Percentiles rank a stretch among this genome's conserved stretches.
phyloP scores from a whole-genome alignment of 305 asterid species.

The Solanum hybrid region DNA sequence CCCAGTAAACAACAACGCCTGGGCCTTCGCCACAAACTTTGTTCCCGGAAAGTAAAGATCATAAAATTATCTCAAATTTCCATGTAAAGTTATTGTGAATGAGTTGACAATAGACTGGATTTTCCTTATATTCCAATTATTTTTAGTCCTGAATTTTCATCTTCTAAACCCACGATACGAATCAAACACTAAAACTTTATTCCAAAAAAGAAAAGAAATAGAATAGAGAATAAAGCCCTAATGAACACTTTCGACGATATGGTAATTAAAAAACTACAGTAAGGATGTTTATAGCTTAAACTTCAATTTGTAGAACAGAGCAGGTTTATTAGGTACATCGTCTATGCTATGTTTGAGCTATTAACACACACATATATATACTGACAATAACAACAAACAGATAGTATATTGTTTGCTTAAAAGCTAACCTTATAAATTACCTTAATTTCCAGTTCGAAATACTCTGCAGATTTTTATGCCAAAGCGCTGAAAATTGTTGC shows the following conservation, averaged over 20 bases:
- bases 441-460: background rate
- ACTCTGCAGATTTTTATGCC: background rate
- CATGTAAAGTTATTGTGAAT: conserved; percentile 1
- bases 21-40: conserved; percentile 29
- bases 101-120: background rate
- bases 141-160: background rate
- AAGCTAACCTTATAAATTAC: background rate
- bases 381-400: background rate
- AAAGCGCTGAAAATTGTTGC: background rate
- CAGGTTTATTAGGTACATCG: background rate
- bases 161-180: background rate
- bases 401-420: background rate
- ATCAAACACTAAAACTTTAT: background rate
- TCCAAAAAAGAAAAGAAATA: background rate
- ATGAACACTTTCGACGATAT: background rate
- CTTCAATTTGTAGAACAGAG: background rate
- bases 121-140: background rate
- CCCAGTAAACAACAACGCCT: conserved; percentile 30
- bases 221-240: background rate
- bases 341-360: background rate
- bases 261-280: background rate
- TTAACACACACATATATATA: background rate
- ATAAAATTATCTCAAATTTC: background rate
- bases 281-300: background rate
- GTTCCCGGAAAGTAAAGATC: conserved; percentile 17